Conservation (phyloP, 345 rosid species). For the Corchorus olitorius region DNA sequence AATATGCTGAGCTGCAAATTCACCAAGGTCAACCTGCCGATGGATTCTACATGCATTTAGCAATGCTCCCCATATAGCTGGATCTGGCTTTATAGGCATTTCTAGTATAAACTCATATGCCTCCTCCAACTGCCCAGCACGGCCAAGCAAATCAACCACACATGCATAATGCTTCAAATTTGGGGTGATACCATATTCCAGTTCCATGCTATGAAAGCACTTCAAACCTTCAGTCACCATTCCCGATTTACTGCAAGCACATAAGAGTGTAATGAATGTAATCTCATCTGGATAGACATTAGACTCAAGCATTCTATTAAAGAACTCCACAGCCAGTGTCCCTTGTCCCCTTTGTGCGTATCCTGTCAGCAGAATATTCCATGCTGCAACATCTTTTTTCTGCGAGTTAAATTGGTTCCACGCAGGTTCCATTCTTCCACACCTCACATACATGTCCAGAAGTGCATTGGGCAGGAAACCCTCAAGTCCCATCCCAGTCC, state of each 20-base stretch:
- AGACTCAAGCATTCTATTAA: conserved; percentile 57
- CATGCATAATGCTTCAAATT: conserved; percentile 82
- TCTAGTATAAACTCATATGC: conserved; percentile 59
- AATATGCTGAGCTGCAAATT: conserved; percentile 59
- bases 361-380: conserved; percentile 82
- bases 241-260: conserved; percentile 84
- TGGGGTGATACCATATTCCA: conserved; percentile 53
- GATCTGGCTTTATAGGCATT: conserved; percentile 71
- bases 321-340: conserved; percentile 54
- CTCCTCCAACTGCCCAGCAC: conserved; percentile 65
- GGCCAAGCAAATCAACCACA: conserved; percentile 83
- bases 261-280: conserved; percentile 67
- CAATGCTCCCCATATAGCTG: conserved; percentile 89
- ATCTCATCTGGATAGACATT: conserved; percentile 68
- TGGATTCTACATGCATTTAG: conserved; percentile 77
- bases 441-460: conserved; percentile 78
- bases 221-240: conserved; percentile 67
- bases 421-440: conserved; percentile 70
- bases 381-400: conserved; percentile 61
- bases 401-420: conserved; percentile 62
- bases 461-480: conserved; percentile 72
- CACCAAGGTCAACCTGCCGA: conserved; percentile 53
- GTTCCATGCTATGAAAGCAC: conserved; percentile 62
- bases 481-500: conserved; percentile 51
- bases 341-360: conserved; percentile 72